Conservation (phyloP, 176 grass and related monocot genomes). For the Triticum timopheevii region DNA sequence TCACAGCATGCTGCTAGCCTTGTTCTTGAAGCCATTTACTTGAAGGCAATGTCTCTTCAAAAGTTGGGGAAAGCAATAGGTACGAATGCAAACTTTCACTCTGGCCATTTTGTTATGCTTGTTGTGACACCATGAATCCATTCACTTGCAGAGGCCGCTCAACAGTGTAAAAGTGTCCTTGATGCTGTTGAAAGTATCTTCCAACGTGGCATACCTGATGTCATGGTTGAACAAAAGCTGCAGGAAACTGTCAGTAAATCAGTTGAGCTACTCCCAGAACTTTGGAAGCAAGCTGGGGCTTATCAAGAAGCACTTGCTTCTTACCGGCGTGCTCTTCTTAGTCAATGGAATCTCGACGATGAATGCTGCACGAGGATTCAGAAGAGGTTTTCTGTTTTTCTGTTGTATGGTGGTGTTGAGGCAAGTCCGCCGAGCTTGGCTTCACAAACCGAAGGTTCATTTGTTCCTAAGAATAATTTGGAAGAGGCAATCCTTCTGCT, state of each 20-base stretch:
- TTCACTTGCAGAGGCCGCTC: constrained; percentile 78
- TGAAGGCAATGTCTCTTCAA: constrained; percentile 94
- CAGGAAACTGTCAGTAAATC: constrained; percentile 92
- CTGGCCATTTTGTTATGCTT: neutral
- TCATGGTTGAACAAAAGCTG: constrained; percentile 84
- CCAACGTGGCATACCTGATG: constrained; percentile 81
- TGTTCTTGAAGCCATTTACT: constrained; percentile 96
- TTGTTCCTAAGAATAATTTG: constrained; percentile 87
- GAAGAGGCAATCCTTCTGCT: constrained; percentile 95
- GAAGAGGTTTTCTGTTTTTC: constrained; percentile 84
- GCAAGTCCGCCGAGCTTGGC: constrained; percentile 73
- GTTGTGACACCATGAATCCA: constrained; percentile 5
- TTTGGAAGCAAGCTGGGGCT: constrained; percentile 84
- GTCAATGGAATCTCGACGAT: constrained; percentile 94
- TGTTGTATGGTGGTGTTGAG: constrained; percentile 84
- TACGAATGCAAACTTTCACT: constrained; percentile 39
- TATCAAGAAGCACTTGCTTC: constrained; percentile 77
- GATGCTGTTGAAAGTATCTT: constrained; percentile 95
- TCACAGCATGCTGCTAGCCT: constrained; percentile 94
- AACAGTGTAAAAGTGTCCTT: constrained; percentile 83
- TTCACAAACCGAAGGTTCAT: constrained; percentile 84
- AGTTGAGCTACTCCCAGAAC: constrained; percentile 94
- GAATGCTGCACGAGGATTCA: constrained; percentile 85
- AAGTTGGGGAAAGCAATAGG: constrained; percentile 82
- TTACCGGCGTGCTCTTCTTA: constrained; percentile 87